These are phyloP conservation scores for Ceratocystis colombiana DNA, from an alignment of 2,329 filamentous ascomycete species.

Conservation along the genomic window DNA sequence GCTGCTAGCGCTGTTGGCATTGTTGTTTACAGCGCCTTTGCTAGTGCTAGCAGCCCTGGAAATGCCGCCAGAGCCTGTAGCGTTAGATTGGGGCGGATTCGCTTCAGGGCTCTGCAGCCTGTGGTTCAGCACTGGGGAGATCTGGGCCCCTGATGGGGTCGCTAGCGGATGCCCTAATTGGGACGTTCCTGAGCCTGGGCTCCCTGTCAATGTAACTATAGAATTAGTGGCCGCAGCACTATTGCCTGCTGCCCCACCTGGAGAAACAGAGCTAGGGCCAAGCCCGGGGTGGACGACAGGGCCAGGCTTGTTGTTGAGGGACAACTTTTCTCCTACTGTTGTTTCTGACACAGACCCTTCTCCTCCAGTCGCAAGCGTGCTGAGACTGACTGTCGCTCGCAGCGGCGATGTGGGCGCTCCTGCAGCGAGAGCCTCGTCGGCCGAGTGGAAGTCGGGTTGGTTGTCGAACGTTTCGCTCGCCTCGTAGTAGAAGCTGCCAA, in stretches of 20 bases:
- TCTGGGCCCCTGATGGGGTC: not conserved
- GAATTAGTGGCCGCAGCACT: conserved; percentile 7
- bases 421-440: not conserved
- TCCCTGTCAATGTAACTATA: not conserved
- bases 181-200: not conserved
- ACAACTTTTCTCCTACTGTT: no score
- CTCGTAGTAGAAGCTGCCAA: conserved; percentile 10
- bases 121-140: not conserved
- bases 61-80: not conserved
- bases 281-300: not conserved
- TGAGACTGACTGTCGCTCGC: not conserved
- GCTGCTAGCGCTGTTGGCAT: not conserved
- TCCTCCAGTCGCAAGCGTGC: not conserved
- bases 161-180: not conserved
- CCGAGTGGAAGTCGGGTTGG: not conserved
- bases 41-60: not conserved
- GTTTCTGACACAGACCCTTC: not conserved
- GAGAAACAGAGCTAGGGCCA: not conserved
- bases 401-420: not conserved
- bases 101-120: conserved; percentile 11
- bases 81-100: not conserved
- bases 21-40: not conserved
- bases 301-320: no score
- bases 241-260: conserved; percentile 3
- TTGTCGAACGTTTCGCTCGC: not conserved